These are phyloP conservation scores for Malbranchea cinnamomea DNA, from an alignment of 2,329 filamentous ascomycete species.

Conservation along the genomic window DNA sequence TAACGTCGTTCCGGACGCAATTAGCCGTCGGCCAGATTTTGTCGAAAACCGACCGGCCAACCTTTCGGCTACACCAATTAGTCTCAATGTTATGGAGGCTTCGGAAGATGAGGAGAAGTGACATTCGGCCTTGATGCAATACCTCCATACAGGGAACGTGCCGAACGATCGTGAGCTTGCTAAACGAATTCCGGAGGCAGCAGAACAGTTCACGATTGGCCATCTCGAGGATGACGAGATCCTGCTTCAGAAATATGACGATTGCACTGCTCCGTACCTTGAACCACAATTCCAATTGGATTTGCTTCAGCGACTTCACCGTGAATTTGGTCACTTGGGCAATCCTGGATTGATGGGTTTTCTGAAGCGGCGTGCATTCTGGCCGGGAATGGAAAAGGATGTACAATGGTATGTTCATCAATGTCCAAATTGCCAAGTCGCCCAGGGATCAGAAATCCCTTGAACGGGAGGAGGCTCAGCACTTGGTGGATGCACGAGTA, in stretches of 20 bases:
- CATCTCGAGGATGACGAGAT: not conserved
- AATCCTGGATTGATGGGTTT: not conserved
- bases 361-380: not conserved
- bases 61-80: not conserved
- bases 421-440: constrained; percentile 2
- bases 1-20: not conserved
- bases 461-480: constrained; percentile 1
- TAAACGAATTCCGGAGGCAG: not conserved
- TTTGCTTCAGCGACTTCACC: constrained; percentile 1
- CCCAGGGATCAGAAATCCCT: constrained; percentile 1
- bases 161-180: not conserved
- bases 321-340: constrained; percentile 2
- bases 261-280: not conserved
- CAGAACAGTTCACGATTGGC: not conserved
- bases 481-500: not conserved
- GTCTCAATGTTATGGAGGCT: not conserved
- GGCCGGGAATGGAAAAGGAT: constrained; percentile 1
- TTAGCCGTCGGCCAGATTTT: not conserved
- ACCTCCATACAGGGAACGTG: not conserved
- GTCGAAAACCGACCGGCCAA: not conserved
- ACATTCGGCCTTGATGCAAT: constrained; percentile 1
- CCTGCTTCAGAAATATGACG: not conserved
- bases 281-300: not conserved
- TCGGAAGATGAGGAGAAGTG: constrained; percentile 1
- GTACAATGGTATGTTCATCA: not conserved